Evolutionary conservation across 2,329 filamentous ascomycete species (phyloP).

Genomic region (Beauveria rudraprayagi): DNA sequence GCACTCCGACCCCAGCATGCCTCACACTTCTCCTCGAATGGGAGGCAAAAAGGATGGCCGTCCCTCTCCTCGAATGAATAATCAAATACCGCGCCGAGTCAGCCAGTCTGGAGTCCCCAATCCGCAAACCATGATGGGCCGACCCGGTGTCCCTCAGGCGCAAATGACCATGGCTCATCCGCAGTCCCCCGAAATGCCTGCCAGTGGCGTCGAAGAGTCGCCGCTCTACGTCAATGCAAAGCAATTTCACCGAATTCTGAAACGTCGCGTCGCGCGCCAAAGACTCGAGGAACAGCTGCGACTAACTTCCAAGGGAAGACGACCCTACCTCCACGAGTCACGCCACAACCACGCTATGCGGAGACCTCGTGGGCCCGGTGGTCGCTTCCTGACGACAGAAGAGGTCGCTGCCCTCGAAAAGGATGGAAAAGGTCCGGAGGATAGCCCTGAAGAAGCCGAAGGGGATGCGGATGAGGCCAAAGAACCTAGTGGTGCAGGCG

Average conservation of each 20-base stretch:
- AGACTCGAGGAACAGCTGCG: conserved; percentile 87
- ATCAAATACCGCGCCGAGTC: conserved; percentile 59
- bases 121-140: conserved; percentile 69
- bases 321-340: conserved; percentile 95
- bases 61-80: conserved; percentile 69
- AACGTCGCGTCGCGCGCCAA: conserved; percentile 86
- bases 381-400: conserved; percentile 91
- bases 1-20: conserved; percentile 59
- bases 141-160: conserved; percentile 49
- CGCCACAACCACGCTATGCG: conserved; percentile 98
- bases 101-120: conserved; percentile 69
- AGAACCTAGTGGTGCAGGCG: conserved; percentile 24
- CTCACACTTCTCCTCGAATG: conserved; percentile 71
- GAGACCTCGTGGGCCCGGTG: conserved; percentile 83
- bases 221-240: conserved; percentile 98
- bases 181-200: conserved; percentile 72
- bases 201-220: conserved; percentile 72
- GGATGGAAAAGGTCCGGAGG: conserved; percentile 36
- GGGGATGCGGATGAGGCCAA: conserved; percentile 22
- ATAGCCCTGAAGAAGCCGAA: conserved; percentile 24
- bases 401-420: conserved; percentile 87
- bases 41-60: conserved; percentile 61
- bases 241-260: conserved; percentile 95
- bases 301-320: conserved; percentile 87
- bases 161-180: conserved; percentile 59